phyloP scores from a whole-genome alignment of 2,329 filamentous ascomycete species.

The Fusarium secorum region DNA sequence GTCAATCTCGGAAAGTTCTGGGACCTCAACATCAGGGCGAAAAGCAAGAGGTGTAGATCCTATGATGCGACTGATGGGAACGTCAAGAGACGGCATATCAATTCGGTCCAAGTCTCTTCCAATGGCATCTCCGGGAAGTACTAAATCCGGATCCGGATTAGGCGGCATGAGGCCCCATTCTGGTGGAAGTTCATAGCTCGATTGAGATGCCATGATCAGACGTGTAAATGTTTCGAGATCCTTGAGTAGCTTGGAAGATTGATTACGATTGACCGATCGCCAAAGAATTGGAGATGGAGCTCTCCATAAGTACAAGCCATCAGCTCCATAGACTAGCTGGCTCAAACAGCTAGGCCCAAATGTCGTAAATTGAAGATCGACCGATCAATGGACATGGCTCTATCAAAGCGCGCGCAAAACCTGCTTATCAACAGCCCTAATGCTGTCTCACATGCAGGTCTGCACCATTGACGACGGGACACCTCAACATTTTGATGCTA shows the following conservation, averaged over 20 bases:
- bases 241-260: rapidly evolving
- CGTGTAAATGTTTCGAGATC: rapidly evolving
- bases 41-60: background rate
- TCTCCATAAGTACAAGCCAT: background rate
- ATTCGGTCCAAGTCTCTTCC: background rate
- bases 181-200: background rate
- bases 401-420: background rate
- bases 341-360: rapidly evolving
- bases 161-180: background rate
- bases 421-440: background rate
- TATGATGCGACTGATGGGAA: background rate
- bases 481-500: rapidly evolving
- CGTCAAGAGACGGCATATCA: background rate
- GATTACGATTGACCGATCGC: background rate
- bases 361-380: background rate
- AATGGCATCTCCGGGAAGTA: background rate
- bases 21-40: background rate
- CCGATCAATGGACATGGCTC: background rate
- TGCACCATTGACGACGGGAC: background rate
- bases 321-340: background rate
- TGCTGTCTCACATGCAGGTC: background rate
- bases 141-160: background rate
- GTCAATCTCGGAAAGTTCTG: background rate
- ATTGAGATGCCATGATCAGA: background rate
- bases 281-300: rapidly evolving